Evolutionary conservation across 2,329 filamentous ascomycete genomes (phyloP), one percentile per base, ranked within the genome.

Genomic region (Botrytis pseudocinerea): DNA sequence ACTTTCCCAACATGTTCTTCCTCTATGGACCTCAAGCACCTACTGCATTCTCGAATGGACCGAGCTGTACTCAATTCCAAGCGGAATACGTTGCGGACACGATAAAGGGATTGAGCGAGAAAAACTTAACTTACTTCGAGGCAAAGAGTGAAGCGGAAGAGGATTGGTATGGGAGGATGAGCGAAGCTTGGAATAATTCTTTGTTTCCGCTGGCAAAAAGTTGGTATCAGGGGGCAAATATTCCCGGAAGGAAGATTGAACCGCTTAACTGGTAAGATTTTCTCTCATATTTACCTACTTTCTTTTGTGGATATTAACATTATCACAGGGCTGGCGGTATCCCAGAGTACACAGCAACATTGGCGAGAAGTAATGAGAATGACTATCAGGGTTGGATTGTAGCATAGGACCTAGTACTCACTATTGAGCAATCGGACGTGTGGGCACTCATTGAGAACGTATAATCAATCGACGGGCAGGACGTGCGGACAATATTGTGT

Each of bases 1-100:
- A 81, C 5, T 85, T 84, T 75, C 84, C 85, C 0, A 87, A 87
- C 69, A 81, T 87, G 79, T 86, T 87, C 80, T 84, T 84, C 73
- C 78, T 80, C 12, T 83, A 82, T 71, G 83, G 83, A 0, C 83
- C 83, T 1, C 83, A 85, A 51, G 81, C 75, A 12, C 84, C 83
- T 4, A 82, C 82, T 1, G 79, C 81, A 0, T 77, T 84, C 71
- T 70, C 79, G 74, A 85, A 85, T 66, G 83, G 82, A 1, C 84
- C 83, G 0, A 82, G 81, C 0, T 83, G 81, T 66, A 80, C 81
- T 1, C 81, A 85, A 75, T 51, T 82, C 18, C 83, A 85, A 74
- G 82, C 82, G 2, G 77, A 83, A 42, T 85, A 82, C 80, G 80
- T 85, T 38, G 73, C 80, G 28, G 74, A 78, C 1, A 74, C 77